A percentile compares a stretch with the other conserved stretches of the same genome.
phyloP scores from a whole-genome alignment of 768 basidiomycete species.

The Mycena amicta region DNA sequence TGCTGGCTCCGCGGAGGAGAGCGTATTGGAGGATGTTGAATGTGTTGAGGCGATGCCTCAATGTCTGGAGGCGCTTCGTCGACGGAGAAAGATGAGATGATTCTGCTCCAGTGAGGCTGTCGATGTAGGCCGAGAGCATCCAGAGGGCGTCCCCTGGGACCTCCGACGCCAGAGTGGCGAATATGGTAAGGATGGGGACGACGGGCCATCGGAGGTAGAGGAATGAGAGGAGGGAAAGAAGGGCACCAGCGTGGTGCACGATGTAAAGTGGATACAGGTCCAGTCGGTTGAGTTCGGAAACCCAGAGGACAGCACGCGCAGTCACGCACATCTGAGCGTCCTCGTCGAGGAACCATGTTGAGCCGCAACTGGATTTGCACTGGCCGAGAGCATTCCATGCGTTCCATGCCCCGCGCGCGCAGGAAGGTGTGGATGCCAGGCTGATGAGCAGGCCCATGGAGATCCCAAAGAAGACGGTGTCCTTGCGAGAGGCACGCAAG shows the following conservation, averaged over 20 bases:
- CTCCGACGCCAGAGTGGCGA: slow-evolving; percentile 22
- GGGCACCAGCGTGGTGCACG: slow-evolving; percentile 21
- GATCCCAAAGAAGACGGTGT: slow-evolving; percentile 24
- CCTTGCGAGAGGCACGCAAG: slow-evolving; percentile 21
- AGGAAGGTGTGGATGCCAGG: slow-evolving; percentile 22
- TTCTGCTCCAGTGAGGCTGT: too few species aligned
- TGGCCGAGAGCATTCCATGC: slow-evolving; percentile 6
- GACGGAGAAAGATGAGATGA: neutral
- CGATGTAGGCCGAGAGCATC: slow-evolving; percentile 25
- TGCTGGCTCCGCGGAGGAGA: slow-evolving; percentile 13
- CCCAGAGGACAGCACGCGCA: slow-evolving; percentile 23
- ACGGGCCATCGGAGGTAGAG: slow-evolving; percentile 17
- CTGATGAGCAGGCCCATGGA: slow-evolving; percentile 24
- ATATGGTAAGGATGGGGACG: slow-evolving; percentile 16
- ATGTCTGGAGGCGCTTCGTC: slow-evolving; percentile 2
- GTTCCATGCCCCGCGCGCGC: slow-evolving; percentile 17
- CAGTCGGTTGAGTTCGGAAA: slow-evolving; percentile 25
- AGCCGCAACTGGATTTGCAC: slow-evolving; percentile 3
- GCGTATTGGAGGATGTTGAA: slow-evolving; percentile 19
- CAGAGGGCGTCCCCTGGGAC: slow-evolving; percentile 22
- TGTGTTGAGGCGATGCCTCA: slow-evolving; percentile 13
- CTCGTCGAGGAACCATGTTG: slow-evolving; percentile 17
- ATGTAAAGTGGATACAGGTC: slow-evolving; percentile 24
- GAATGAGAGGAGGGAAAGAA: slow-evolving; percentile 22
- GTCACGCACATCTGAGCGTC: slow-evolving; percentile 22